A percentile compares a stretch with the other conserved stretches of the same genome.
Conservation (phyloP, 371 early-diverging fungal species). For the Paramicrosporidium saccamoebae region DNA sequence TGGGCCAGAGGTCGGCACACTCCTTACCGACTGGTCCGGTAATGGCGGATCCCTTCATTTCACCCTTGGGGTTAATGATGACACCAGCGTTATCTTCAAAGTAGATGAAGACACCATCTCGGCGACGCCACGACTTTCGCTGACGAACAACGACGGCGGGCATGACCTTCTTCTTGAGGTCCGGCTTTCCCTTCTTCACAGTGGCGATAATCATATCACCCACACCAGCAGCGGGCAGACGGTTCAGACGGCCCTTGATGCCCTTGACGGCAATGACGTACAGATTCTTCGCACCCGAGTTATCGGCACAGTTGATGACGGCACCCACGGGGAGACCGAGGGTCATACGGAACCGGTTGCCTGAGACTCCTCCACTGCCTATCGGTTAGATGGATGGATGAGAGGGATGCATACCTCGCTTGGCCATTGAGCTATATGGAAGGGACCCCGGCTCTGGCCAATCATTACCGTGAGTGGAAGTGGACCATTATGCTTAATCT, state of each 20-base stretch:
- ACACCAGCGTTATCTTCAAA: slow-evolving; percentile 96
- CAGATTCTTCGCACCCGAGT: slow-evolving; percentile 99
- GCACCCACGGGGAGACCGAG: slow-evolving; percentile 98
- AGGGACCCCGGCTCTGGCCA: too few species aligned
- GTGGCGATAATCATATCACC: slow-evolving; percentile 99
- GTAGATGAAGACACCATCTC: slow-evolving; percentile 95
- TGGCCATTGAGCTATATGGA: too few species aligned
- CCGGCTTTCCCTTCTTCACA: slow-evolving; percentile 99
- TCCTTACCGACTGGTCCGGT: slow-evolving; percentile 99
- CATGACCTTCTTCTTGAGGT: slow-evolving; percentile 98
- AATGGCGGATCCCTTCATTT: slow-evolving; percentile 99
- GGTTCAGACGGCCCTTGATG: slow-evolving; percentile 85
- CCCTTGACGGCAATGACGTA: slow-evolving; percentile 96
- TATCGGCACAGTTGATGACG: slow-evolving; percentile 98
- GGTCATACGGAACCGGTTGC: slow-evolving; percentile 94
- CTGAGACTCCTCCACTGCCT: slow-evolving; percentile 23
- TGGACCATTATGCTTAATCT: too few species aligned
- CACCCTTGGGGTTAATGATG: slow-evolving; percentile 96
- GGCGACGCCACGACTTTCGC: slow-evolving; percentile 96
- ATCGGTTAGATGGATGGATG: too few species aligned
- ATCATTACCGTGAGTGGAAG: too few species aligned
- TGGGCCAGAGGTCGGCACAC: slow-evolving; percentile 99
- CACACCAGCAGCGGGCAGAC: slow-evolving; percentile 94
- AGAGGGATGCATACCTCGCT: too few species aligned
- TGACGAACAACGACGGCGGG: slow-evolving; percentile 98